A percentile compares a stretch with the other conserved stretches of the same genome.
Evolutionary conservation across 2,329 filamentous ascomycete species (phyloP).

Genomic region (Aspergillus ochraceoroseus): DNA sequence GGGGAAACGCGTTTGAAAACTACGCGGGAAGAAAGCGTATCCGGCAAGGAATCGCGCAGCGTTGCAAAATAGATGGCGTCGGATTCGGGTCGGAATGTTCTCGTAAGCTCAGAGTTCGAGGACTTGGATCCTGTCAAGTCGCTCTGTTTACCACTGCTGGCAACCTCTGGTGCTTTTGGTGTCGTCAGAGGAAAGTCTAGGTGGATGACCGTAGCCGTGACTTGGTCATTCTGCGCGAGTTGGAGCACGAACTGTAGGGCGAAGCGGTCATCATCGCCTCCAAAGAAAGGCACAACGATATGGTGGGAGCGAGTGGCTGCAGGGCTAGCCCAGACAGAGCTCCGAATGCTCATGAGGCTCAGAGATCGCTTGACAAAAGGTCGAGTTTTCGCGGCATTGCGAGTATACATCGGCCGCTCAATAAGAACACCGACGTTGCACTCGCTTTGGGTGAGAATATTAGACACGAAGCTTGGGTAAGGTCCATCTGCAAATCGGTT

Average conservation of each 20-base stretch:
- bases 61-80: slow-evolving; percentile 55
- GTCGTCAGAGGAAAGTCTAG: slow-evolving; percentile 40
- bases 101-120: background rate
- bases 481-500: slow-evolving; percentile 55
- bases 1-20: slow-evolving; percentile 47
- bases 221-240: slow-evolving; percentile 69
- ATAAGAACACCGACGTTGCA: slow-evolving; percentile 75
- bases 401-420: slow-evolving; percentile 59
- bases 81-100: slow-evolving; percentile 32
- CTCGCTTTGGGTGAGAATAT: slow-evolving; percentile 58
- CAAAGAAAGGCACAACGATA: slow-evolving; percentile 82
- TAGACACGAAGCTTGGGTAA: slow-evolving; percentile 70
- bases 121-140: background rate
- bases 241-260: slow-evolving; percentile 79
- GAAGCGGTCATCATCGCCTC: slow-evolving; percentile 72
- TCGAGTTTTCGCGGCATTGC: slow-evolving; percentile 31
- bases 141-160: background rate
- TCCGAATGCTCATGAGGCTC: slow-evolving; percentile 58
- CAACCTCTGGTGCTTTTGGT: background rate
- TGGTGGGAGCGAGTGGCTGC: slow-evolving; percentile 62
- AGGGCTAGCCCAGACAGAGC: slow-evolving; percentile 53
- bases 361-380: slow-evolving; percentile 40
- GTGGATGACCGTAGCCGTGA: slow-evolving; percentile 71
- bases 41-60: slow-evolving; percentile 53
- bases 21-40: slow-evolving; percentile 51